Evolutionary conservation across 805 yeast genomes (phyloP).

Genomic region (Komagataella kurtzmanii): DNA sequence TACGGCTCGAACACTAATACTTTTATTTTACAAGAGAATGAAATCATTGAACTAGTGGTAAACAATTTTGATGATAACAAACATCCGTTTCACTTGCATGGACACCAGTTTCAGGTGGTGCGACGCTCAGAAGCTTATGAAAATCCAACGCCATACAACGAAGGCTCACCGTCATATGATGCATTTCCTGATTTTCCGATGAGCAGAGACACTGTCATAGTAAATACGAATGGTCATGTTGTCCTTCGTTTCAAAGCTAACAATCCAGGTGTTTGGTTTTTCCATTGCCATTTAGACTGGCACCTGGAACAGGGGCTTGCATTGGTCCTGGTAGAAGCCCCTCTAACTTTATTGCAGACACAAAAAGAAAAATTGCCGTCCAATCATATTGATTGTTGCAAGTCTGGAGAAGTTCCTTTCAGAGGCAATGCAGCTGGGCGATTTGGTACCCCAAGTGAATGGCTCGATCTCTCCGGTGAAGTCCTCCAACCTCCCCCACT

Average conservation of each 20-base stretch:
- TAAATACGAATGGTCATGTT: slow-evolving; percentile 54
- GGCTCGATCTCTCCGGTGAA: slow-evolving; percentile 49
- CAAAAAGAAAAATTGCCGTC: slow-evolving; percentile 20
- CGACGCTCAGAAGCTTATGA: slow-evolving; percentile 39
- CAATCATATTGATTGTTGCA: slow-evolving; percentile 38
- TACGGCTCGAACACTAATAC: slow-evolving; percentile 66
- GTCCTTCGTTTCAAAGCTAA: slow-evolving; percentile 66
- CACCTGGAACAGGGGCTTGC: slow-evolving; percentile 78
- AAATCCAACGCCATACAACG: slow-evolving; percentile 43
- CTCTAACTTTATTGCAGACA: slow-evolving; percentile 34
- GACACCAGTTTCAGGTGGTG: slow-evolving; percentile 55
- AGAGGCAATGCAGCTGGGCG: slow-evolving; percentile 66
- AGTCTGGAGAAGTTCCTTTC: slow-evolving; percentile 26
- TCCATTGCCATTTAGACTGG: slow-evolving; percentile 88
- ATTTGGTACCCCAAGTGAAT: slow-evolving; percentile 23
- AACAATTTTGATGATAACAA: slow-evolving; percentile 73
- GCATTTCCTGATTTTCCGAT: slow-evolving; percentile 44
- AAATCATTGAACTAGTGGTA: slow-evolving; percentile 61
- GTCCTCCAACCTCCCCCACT: slow-evolving; percentile 45
- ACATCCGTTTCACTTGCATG: slow-evolving; percentile 73
- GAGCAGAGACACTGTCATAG: slow-evolving; percentile 58
- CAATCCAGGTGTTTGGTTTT: slow-evolving; percentile 90
- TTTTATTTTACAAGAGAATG: slow-evolving; percentile 42
- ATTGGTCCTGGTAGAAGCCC: slow-evolving; percentile 58
- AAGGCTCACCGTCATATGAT: slow-evolving; percentile 16